These are phyloP conservation scores for Daldinia decipiens DNA, from an alignment of 495 filamentous ascomycete species.

Conservation along the genomic window DNA sequence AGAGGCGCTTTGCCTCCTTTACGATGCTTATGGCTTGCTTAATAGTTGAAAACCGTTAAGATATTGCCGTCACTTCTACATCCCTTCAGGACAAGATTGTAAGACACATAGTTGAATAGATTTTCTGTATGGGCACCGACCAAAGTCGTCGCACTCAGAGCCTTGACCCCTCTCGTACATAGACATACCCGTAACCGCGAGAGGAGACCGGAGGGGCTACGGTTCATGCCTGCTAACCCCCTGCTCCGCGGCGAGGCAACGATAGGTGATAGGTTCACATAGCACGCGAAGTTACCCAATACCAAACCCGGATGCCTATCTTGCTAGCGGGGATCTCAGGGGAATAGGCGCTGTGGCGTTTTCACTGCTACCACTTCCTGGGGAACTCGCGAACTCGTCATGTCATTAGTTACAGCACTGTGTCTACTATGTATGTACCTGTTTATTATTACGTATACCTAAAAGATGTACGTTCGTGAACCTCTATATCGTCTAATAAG, in stretches of 20 bases:
- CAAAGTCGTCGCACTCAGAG: background rate
- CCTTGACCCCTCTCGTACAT: background rate
- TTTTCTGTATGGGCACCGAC: background rate
- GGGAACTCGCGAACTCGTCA: background rate
- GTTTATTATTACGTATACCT: background rate
- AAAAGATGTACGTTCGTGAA: background rate
- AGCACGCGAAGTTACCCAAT: conserved; percentile 28
- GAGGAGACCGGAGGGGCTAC: background rate
- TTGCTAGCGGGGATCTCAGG: conserved; percentile 5
- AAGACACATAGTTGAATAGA: background rate
- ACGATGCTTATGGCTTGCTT: conserved; percentile 4
- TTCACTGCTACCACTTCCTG: background rate
- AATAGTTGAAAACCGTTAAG: background rate
- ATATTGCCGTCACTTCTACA: background rate
- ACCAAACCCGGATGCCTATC: conserved; percentile 13
- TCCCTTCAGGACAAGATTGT: background rate
- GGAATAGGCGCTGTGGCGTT: conserved; percentile 15
- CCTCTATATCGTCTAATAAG: background rate
- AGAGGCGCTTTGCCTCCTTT: conserved; percentile 8
- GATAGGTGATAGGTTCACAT: conserved; percentile 36
- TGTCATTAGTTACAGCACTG: background rate
- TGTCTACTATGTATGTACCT: background rate
- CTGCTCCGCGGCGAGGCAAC: conserved; percentile 15
- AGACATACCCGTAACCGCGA: background rate
- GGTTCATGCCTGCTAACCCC: background rate